Evolutionary conservation across 352 stramenopile genomes (phyloP), one percentile per base, ranked within the genome.

Genomic region (Phytophthora fragariaefolia): DNA sequence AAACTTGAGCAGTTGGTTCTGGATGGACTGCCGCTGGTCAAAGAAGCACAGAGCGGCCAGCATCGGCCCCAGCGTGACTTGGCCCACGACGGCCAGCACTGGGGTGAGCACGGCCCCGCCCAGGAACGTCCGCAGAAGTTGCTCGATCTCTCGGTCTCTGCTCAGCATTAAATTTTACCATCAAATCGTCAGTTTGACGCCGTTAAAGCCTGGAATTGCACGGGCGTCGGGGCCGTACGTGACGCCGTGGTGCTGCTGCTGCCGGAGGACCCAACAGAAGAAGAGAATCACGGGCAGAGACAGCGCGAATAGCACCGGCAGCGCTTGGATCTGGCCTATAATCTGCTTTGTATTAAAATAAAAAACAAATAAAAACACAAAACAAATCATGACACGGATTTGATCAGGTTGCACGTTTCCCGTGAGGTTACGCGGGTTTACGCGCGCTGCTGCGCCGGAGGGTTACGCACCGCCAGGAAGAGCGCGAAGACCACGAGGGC

Each of bases 141-240:
- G 83, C 57, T 78, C 73, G 43, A 89, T 66, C 62, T 92, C 83
- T 10, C 74, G 67, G 53, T 90, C 83, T 48, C 83, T 92, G 54
- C 24, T 20, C 30, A n/a, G 56, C n/a, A 26, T 26, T n/a, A 65
- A 56, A 36, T 28, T 23, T 58, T 18, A 58, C 22, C 43, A 32
- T n/a, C 2, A 42, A 42, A 27, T 20, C 13, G 12, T 26, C 15
- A 70, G 60, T 65, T 24, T 36, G 18, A 48, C 46, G 6, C 38
- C 43, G 40, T 54, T 3, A 45, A 23, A 40, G 32, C 2, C 13
- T 8, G 15, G 36, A 26, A 49, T 51, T 34, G 50, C 22, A 40
- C 13, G 17, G 36, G 1, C 4, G 7, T 13, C 15, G 17, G 12
- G 24, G 4, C 58, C 74, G 61, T 80, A 86, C 77, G 77, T 86